These are phyloP conservation scores for Paracoccidioides brasiliensis DNA, from an alignment of 2,329 filamentous ascomycete species.

Conservation along the genomic window DNA sequence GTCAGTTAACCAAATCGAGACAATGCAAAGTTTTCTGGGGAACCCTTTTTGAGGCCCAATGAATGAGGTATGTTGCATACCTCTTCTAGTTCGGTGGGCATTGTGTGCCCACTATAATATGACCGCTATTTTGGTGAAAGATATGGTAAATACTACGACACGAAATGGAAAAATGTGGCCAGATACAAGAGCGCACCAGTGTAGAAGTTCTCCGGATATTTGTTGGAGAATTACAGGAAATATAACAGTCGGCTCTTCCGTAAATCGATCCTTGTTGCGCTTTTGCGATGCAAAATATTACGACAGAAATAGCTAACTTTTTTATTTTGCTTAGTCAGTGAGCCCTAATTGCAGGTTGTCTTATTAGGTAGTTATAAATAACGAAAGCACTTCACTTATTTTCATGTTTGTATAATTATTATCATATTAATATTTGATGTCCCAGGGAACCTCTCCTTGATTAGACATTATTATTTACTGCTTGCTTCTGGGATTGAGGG, in stretches of 20 bases:
- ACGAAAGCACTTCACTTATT: too few relatives aligned
- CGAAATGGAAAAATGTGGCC: neutral
- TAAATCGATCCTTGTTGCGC: neutral
- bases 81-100: constrained; percentile 68
- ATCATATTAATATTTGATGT: too few relatives aligned
- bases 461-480: too few relatives aligned
- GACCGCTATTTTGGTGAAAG: neutral
- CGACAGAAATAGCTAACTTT: neutral
- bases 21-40: neutral
- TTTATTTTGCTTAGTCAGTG: neutral
- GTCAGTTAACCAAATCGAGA: constrained; percentile 4
- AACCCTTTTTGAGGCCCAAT: neutral
- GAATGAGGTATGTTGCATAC: constrained; percentile 30
- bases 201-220: neutral
- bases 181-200: too few relatives aligned
- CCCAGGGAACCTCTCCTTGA: too few relatives aligned
- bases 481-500: too few relatives aligned
- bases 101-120: constrained; percentile 25
- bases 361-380: neutral
- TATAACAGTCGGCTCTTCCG: neutral
- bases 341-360: neutral
- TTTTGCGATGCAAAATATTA: neutral
- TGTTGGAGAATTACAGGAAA: neutral
- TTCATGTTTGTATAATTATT: too few relatives aligned
- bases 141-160: neutral